Conservation (phyloP, 495 filamentous ascomycete species). For the Hypoxylon lienhwacheense region DNA sequence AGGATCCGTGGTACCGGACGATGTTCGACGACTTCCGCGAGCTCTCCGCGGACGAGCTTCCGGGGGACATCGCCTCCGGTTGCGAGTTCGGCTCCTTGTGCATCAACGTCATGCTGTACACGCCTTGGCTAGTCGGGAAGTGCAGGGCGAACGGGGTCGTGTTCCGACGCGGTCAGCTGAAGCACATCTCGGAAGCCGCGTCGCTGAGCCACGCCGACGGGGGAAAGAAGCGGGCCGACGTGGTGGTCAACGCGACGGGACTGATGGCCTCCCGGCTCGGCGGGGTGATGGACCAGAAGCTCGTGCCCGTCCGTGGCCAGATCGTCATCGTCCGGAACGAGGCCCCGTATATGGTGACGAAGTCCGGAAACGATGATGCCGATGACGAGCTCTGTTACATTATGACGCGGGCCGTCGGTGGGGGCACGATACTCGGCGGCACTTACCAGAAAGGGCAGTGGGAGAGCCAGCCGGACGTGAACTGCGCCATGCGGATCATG, state of each 20-base stretch:
- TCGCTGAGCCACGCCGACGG: conserved; percentile 61
- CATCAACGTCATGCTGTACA: conserved; percentile 87
- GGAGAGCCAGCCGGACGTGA: conserved; percentile 80
- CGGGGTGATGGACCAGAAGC: conserved; percentile 74
- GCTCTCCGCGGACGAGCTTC: conserved; percentile 58
- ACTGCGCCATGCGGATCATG: conserved; percentile 86
- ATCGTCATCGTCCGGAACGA: conserved; percentile 87
- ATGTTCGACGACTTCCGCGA: conserved; percentile 71
- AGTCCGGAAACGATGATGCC: conserved; percentile 79
- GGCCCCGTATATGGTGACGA: conserved; percentile 65
- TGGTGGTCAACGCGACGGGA: conserved; percentile 89
- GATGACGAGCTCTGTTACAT: conserved; percentile 81
- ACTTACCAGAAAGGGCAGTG: conserved; percentile 82
- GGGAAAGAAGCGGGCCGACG: conserved; percentile 63
- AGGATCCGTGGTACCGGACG: conserved; percentile 81
- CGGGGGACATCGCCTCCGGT: conserved; percentile 64
- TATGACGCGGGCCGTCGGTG: conserved; percentile 84
- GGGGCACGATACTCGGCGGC: conserved; percentile 80
- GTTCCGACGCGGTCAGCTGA: conserved; percentile 60
- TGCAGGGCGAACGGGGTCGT: conserved; percentile 70
- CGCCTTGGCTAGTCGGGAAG: conserved; percentile 78
- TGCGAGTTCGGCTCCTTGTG: conserved; percentile 80
- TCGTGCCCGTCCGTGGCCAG: conserved; percentile 83
- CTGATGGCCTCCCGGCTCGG: conserved; percentile 72
- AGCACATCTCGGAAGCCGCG: conserved; percentile 74